Conservation (phyloP, 192 early-diverging fungal genomes). For the Gryganskiella cystojenkinii region DNA sequence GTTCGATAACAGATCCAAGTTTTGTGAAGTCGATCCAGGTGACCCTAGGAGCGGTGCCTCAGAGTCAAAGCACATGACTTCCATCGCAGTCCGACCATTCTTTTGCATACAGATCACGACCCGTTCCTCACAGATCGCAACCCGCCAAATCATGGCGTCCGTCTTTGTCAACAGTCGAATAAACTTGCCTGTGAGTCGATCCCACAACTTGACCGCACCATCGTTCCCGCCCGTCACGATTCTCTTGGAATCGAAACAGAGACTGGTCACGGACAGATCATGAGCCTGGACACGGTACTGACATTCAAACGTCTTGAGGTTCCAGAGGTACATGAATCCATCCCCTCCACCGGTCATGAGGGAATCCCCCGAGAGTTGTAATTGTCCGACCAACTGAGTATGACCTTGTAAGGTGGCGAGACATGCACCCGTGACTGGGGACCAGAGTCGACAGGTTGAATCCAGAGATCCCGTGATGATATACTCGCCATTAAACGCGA, state of each 20-base stretch:
- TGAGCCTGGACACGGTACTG: constrained; percentile 72
- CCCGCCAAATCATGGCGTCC: constrained; percentile 90
- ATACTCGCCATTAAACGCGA: constrained; percentile 87
- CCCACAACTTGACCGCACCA: constrained; percentile 95
- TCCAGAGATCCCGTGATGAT: constrained; percentile 94
- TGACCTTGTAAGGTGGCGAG: constrained; percentile 91
- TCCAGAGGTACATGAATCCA: constrained; percentile 92
- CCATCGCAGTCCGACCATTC: constrained; percentile 72
- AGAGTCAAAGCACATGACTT: constrained; percentile 75
- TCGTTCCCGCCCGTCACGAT: constrained; percentile 94
- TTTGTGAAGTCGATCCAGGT: background rate
- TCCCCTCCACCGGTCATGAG: constrained; percentile 96
- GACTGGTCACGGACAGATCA: constrained; percentile 93
- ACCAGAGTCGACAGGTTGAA: constrained; percentile 93
- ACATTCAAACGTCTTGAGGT: constrained; percentile 69
- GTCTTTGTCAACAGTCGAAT: constrained; percentile 83
- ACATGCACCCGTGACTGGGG: constrained; percentile 79
- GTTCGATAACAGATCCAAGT: too few relatives aligned
- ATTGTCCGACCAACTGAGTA: constrained; percentile 91
- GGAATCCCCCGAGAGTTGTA: constrained; percentile 83
- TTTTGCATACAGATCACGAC: constrained; percentile 68
- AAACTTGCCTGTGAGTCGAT: constrained; percentile 84
- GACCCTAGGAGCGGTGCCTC: constrained; percentile 32
- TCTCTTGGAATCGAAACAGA: constrained; percentile 92
- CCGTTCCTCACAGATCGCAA: constrained; percentile 63